Percentiles rank a stretch among this genome's conserved stretches.
These are phyloP conservation scores for Tanacetum coccineum DNA, from an alignment of 129 eudicot genomes.

Conservation along the genomic window DNA sequence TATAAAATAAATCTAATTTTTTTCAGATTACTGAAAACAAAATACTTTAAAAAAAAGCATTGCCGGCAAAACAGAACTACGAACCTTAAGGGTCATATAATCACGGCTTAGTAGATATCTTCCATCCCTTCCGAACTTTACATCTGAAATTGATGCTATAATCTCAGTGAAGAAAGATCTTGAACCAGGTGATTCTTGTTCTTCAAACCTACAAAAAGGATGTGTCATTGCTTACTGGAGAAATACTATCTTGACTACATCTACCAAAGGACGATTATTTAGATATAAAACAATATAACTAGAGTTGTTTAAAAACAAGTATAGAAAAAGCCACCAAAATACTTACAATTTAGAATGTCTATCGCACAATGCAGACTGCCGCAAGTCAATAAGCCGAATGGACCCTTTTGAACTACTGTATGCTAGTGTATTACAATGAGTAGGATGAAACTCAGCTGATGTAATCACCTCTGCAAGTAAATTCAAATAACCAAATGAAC, in stretches of 20 bases:
- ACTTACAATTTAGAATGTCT: constrained; percentile 91
- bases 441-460: constrained; percentile 97
- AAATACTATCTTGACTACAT: background rate
- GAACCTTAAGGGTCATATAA: constrained; percentile 97
- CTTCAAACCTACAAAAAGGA: constrained; percentile 71
- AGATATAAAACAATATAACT: background rate
- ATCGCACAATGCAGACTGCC: constrained; percentile 96
- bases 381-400: constrained; percentile 93
- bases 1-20: too few relatives aligned
- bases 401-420: constrained; percentile 99
- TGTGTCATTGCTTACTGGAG: background rate
- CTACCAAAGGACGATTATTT: background rate
- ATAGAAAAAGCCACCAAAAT: constrained; percentile 17
- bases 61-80: background rate
- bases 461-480: constrained; percentile 91
- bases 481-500: background rate
- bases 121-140: constrained; percentile 85
- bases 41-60: background rate
- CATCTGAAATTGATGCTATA: constrained; percentile 96
- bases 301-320: background rate
- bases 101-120: constrained; percentile 93
- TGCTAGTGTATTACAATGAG: constrained; percentile 87
- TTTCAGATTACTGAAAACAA: background rate
- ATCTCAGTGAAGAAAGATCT: constrained; percentile 98
- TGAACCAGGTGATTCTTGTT: constrained; percentile 95